These are phyloP conservation scores for Metschnikowia reukaufii DNA, from an alignment of 805 yeast genomes.

Conservation along the genomic window DNA sequence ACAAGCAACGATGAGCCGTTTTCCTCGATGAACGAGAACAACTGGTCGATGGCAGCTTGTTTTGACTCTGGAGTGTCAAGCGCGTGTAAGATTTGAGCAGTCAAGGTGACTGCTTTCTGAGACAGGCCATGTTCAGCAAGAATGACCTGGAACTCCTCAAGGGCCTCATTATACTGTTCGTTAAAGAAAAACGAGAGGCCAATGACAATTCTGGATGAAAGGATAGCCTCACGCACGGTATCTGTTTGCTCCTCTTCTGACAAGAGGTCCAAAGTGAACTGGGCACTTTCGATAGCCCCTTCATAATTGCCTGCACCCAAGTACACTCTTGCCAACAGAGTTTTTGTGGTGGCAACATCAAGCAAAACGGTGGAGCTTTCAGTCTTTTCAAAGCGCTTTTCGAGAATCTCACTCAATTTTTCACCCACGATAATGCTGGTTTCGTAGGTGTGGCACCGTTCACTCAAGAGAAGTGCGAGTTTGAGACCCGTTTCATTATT, in stretches of 20 bases:
- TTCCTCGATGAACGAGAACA: slow-evolving; percentile 61
- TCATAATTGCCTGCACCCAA: slow-evolving; percentile 60
- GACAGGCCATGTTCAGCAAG: slow-evolving; percentile 53
- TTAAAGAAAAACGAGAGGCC: slow-evolving; percentile 72
- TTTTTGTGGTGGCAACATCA: slow-evolving; percentile 57
- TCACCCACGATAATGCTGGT: slow-evolving; percentile 51
- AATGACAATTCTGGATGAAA: slow-evolving; percentile 66
- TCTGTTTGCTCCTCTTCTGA: slow-evolving; percentile 36
- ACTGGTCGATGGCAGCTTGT: slow-evolving; percentile 81
- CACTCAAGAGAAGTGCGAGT: slow-evolving; percentile 57
- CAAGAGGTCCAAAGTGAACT: slow-evolving; percentile 50
- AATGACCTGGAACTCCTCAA: slow-evolving; percentile 67
- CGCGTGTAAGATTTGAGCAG: slow-evolving; percentile 79
- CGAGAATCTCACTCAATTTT: slow-evolving; percentile 50
- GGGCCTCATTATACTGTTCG: slow-evolving; percentile 60
- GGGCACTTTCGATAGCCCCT: slow-evolving; percentile 60
- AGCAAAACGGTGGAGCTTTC: slow-evolving; percentile 50
- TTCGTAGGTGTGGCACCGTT: slow-evolving; percentile 65
- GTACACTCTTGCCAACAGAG: slow-evolving; percentile 70
- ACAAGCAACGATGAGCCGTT: slow-evolving; percentile 67
- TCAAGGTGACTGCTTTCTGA: slow-evolving; percentile 64
- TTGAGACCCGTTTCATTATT: slow-evolving; percentile 57
- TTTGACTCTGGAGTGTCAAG: slow-evolving; percentile 73
- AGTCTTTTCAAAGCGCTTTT: slow-evolving; percentile 52
- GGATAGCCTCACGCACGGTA: slow-evolving; percentile 27